Evolutionary conservation across 306 rosid species (phyloP).

Genomic region (Psophocarpus tetragonolobus): DNA sequence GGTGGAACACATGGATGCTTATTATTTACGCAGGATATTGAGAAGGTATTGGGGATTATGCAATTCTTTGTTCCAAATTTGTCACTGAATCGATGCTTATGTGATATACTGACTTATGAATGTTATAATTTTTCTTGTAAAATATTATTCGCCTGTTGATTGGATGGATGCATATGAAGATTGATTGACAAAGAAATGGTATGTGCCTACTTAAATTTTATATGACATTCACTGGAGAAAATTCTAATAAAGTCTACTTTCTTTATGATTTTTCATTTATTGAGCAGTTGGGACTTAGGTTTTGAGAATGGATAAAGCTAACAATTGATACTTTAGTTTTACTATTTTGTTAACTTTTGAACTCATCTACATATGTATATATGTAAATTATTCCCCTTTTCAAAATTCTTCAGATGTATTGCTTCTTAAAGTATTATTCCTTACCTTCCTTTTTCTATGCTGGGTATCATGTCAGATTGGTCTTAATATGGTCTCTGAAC

Average conservation of each 20-base stretch:
- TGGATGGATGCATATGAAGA: slow-evolving; percentile 49
- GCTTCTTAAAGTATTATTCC: slow-evolving; percentile 18
- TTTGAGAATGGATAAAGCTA: slow-evolving; percentile 9
- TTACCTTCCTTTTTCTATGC: slow-evolving; percentile 17
- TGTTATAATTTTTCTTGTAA: slow-evolving; percentile 41
- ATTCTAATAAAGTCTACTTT: neutral
- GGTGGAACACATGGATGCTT: slow-evolving; percentile 91
- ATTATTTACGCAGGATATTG: slow-evolving; percentile 81
- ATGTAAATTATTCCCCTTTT: neutral
- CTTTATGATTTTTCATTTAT: neutral
- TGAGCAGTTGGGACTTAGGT: neutral
- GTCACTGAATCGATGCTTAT: slow-evolving; percentile 1
- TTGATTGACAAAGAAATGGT: slow-evolving; percentile 89
- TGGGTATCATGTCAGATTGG: slow-evolving; percentile 17
- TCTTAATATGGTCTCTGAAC: neutral
- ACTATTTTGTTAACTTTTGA: slow-evolving; percentile 9
- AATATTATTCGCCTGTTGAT: slow-evolving; percentile 39
- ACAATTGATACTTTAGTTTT: slow-evolving; percentile 10
- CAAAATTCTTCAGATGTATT: slow-evolving; percentile 27
- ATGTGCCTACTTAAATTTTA: slow-evolving; percentile 38
- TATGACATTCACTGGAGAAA: slow-evolving; percentile 19
- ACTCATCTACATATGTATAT: neutral
- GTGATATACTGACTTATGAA: slow-evolving; percentile 46
- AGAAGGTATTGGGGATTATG: slow-evolving; percentile 63
- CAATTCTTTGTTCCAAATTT: slow-evolving; percentile 27